Conservation (phyloP, 441 rosid species). For the Bruguiera hainesii region DNA sequence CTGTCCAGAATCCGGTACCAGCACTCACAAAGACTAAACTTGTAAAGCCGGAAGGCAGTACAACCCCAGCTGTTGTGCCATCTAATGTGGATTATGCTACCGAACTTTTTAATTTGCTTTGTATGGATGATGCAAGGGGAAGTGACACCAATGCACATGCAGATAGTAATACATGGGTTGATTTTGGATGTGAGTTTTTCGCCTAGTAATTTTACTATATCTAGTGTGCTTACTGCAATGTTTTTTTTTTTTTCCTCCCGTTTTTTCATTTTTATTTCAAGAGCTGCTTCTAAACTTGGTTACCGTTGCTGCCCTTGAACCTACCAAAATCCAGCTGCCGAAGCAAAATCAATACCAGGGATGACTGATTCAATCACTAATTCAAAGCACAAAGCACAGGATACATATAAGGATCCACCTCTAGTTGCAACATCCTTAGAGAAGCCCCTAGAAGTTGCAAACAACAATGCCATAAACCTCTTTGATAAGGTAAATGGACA, state of each 20-base stretch:
- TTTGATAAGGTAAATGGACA: slow-evolving; percentile 32
- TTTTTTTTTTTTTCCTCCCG: neutral
- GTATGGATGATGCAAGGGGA: slow-evolving; percentile 32
- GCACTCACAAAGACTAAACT: slow-evolving; percentile 27
- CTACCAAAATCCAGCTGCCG: slow-evolving; percentile 35
- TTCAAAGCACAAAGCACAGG: neutral
- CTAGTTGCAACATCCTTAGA: slow-evolving; percentile 13
- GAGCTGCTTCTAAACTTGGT: slow-evolving; percentile 9
- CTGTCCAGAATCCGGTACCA: slow-evolving; percentile 28
- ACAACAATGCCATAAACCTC: slow-evolving; percentile 27
- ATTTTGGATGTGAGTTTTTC: slow-evolving; percentile 29
- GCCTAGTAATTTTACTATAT: neutral
- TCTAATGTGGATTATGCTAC: slow-evolving; percentile 49
- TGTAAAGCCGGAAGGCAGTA: slow-evolving; percentile 19
- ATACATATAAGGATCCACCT: slow-evolving; percentile 16
- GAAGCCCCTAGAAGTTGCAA: slow-evolving; percentile 26
- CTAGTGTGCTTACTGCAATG: too few species aligned
- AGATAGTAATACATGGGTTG: slow-evolving; percentile 19
- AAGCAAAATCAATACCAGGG: slow-evolving; percentile 26
- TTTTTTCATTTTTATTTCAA: slow-evolving; percentile 1
- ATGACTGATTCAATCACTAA: slow-evolving; percentile 18
- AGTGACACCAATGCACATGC: slow-evolving; percentile 20
- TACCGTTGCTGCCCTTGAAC: slow-evolving; percentile 14
- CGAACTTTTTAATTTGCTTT: slow-evolving; percentile 49
- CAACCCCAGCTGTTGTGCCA: slow-evolving; percentile 20